A percentile compares a stretch with the other conserved stretches of the same genome.
Conservation (phyloP, 768 basidiomycete genomes). For the Epithele typhae region DNA sequence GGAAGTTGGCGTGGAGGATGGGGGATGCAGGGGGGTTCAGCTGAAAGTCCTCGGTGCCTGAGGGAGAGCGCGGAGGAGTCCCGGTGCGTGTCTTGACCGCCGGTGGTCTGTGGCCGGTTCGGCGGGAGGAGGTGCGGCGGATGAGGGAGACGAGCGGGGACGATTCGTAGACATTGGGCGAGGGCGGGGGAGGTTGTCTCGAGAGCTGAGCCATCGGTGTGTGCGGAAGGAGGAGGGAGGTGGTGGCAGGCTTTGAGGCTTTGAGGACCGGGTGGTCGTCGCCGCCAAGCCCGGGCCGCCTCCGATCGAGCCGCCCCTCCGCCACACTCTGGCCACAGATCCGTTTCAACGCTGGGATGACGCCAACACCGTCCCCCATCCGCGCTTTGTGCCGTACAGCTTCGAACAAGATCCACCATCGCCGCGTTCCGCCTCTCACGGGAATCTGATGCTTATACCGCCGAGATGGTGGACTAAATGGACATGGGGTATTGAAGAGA, state of each 20-base stretch:
- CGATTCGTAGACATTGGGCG: conserved; percentile 28
- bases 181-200: background rate
- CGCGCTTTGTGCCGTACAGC: no score
- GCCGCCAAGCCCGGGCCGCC: conserved; percentile 11
- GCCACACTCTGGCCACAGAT: background rate
- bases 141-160: conserved; percentile 62
- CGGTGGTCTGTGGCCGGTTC: conserved; percentile 17
- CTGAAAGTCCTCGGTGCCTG: conserved; percentile 2
- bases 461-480: no score
- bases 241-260: background rate
- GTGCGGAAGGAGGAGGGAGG: background rate
- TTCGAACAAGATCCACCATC: no score
- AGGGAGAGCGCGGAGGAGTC: conserved; percentile 4
- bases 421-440: no score
- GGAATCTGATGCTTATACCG: no score
- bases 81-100: conserved; percentile 10
- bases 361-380: no score
- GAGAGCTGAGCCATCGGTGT: conserved; percentile 11
- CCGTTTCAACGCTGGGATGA: no score
- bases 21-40: conserved; percentile 38
- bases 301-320: background rate
- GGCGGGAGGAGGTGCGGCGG: conserved; percentile 47
- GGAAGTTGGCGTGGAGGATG: conserved; percentile 44
- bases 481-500: no score
- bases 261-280: background rate